A percentile compares a stretch with the other conserved stretches of the same genome.
phyloP scores from a whole-genome alignment of 352 stramenopile species.

The Nannochloropsis limnetica region DNA sequence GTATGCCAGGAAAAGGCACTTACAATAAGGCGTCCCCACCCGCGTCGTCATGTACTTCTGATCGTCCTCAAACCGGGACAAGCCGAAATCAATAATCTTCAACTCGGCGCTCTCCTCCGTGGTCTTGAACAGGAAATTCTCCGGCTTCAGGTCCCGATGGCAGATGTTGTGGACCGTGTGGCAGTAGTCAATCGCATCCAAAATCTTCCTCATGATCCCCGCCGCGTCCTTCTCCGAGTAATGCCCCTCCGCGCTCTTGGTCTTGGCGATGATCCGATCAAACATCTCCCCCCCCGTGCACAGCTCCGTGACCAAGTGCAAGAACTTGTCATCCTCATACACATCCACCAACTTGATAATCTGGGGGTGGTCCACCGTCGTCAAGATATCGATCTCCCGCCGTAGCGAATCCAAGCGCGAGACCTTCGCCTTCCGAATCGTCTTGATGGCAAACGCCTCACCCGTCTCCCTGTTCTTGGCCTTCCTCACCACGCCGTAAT shows the following conservation, averaged over 20 bases:
- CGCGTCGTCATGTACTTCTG: conserved; percentile 78
- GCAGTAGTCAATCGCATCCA: conserved; percentile 88
- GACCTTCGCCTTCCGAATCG: conserved; percentile 92
- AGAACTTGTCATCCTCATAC: conserved; percentile 88
- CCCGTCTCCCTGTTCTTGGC: conserved; percentile 81
- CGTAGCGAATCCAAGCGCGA: conserved; percentile 86
- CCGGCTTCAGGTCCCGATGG: conserved; percentile 92
- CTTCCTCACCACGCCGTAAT: conserved; percentile 93
- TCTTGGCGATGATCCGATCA: conserved; percentile 73
- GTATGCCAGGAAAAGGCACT: conserved; percentile 39
- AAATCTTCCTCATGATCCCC: conserved; percentile 87
- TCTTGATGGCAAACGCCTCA: conserved; percentile 95
- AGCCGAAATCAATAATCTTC: conserved; percentile 98
- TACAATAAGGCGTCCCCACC: conserved; percentile 79
- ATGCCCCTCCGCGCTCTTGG: conserved; percentile 67
- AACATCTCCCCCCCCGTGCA: conserved; percentile 93
- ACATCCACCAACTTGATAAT: conserved; percentile 97
- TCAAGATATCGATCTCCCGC: conserved; percentile 77
- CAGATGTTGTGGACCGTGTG: conserved; percentile 89
- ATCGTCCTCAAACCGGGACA: conserved; percentile 75
- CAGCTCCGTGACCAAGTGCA: conserved; percentile 93
- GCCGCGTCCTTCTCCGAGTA: conserved; percentile 94
- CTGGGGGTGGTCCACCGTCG: conserved; percentile 74
- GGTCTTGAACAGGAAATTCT: conserved; percentile 89
- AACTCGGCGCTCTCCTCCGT: conserved; percentile 75